Evolutionary conservation across 371 early-diverging fungal genomes (phyloP), one percentile per base, ranked within the genome.

Genomic region (Umbelopsis sp.): DNA sequence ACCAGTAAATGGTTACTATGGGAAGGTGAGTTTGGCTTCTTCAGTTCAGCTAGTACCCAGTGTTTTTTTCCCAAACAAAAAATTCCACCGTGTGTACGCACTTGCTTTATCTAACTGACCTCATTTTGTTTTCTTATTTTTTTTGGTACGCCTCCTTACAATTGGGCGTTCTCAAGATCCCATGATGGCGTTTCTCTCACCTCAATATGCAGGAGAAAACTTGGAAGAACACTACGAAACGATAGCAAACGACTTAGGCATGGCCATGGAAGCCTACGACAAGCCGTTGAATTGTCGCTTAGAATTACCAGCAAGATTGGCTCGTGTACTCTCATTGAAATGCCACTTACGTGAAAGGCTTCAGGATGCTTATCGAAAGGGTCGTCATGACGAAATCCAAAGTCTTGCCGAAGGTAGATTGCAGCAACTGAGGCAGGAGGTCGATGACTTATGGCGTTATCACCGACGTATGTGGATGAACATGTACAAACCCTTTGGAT

Each of bases 1-100:
- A 81, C 88, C 63, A 90, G 93, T 73, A 95, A 95, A 76, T 94
- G 92, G 87, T 70, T 94, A 10, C 77, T 95, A 32, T 95, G 95
- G 95, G 93, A 94, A 83, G 89, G 87, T 89, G 82, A 44, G 20
- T 22, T 22, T 22, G 22, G 22, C 22, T 22, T 22, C 22, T 22
- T 22, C 22, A 22, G 22, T 22, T 22, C 22, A 22, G 22, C 22
- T 22, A 22, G 22, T 22, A 22, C 22, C 22, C 22, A 22, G 22
- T 22, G 1, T 29, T 29, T 29, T 29, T 29, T 29, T 29, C 0
- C 29, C 29, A 29, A 29, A 29, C 29, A 29, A 29, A 29, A 29
- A 29, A 41, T 12, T 41, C 12, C 12, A 12, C 41, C 10, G 38
- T 41, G 29, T 66, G 5, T 44, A 44, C 11, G 50, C 46, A 50